phyloP scores from a whole-genome alignment of 2,329 filamentous ascomycete genomes.

The Colletotrichum sp. region DNA sequence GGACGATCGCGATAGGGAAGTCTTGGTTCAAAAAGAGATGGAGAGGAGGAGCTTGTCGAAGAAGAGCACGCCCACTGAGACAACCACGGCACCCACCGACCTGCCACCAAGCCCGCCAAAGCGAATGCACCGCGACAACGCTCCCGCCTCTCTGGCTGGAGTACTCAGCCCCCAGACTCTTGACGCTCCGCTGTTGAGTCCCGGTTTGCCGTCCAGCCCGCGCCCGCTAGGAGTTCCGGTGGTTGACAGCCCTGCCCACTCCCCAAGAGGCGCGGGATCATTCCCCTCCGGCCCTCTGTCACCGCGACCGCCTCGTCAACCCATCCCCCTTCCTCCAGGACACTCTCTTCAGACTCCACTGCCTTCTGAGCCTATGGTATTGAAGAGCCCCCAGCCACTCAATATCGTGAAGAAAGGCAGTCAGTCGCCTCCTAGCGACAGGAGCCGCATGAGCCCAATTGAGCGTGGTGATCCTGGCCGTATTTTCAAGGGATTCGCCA shows the following conservation, averaged over 20 bases:
- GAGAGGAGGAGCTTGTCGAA: slow-evolving; percentile 76
- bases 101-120: slow-evolving; percentile 44
- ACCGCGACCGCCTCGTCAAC: slow-evolving; percentile 75
- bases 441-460: slow-evolving; percentile 40
- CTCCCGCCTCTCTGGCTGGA: slow-evolving; percentile 57
- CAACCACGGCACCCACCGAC: slow-evolving; percentile 30
- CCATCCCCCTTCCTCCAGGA: slow-evolving; percentile 74
- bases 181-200: slow-evolving; percentile 56
- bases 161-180: slow-evolving; percentile 47
- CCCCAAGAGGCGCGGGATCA: slow-evolving; percentile 57
- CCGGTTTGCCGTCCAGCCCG: slow-evolving; percentile 65
- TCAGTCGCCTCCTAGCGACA: slow-evolving; percentile 31
- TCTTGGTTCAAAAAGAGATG: slow-evolving; percentile 68
- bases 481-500: slow-evolving; percentile 80
- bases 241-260: slow-evolving; percentile 49
- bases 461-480: slow-evolving; percentile 42
- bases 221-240: slow-evolving; percentile 48
- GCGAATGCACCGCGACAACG: slow-evolving; percentile 39
- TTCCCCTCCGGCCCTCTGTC: slow-evolving; percentile 65
- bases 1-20: slow-evolving; percentile 80
- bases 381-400: slow-evolving; percentile 47
- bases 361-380: slow-evolving; percentile 30
- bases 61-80: slow-evolving; percentile 64
- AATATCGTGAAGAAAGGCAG: slow-evolving; percentile 39
- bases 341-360: slow-evolving; percentile 67